These are phyloP conservation scores for Hyaloscypha hepaticicola DNA, from an alignment of 495 filamentous ascomycete species.

Conservation along the genomic window DNA sequence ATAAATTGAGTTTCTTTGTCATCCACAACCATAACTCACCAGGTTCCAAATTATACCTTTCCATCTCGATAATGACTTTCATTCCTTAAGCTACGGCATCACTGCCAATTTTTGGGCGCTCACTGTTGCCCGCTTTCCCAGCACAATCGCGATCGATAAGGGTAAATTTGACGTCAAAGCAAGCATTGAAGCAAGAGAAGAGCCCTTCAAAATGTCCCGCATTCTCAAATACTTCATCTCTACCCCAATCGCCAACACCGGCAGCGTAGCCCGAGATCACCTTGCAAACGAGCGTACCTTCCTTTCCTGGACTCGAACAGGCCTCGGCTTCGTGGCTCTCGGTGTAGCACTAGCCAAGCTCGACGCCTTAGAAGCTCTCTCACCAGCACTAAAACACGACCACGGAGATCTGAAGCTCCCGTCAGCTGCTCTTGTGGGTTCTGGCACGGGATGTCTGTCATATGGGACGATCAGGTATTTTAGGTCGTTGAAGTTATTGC, in stretches of 20 bases:
- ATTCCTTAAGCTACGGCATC: background rate
- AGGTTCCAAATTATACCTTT: background rate
- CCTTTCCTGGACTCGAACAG: constrained; percentile 52
- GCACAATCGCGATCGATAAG: background rate
- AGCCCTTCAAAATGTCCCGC: constrained; percentile 12
- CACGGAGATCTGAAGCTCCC: constrained; percentile 18
- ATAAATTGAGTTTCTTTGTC: background rate
- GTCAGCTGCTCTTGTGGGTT: constrained; percentile 18
- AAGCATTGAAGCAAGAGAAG: background rate
- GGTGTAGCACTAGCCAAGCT: constrained; percentile 40
- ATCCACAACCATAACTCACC: background rate
- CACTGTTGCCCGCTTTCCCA: no score
- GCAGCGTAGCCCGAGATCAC: constrained; percentile 44
- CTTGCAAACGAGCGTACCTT: constrained; percentile 57
- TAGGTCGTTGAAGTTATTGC: constrained; percentile 12
- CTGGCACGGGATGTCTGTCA: constrained; percentile 16
- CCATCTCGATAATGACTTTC: background rate
- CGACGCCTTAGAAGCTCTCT: constrained; percentile 20
- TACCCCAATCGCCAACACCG: constrained; percentile 25
- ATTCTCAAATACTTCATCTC: constrained; percentile 9
- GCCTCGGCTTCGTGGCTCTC: constrained; percentile 53
- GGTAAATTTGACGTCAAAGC: background rate
- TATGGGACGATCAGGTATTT: constrained; percentile 23
- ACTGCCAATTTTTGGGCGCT: background rate
- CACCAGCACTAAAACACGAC: constrained; percentile 15